Conservation (phyloP, 345 rosid genomes). For the Dipteronia sinensis region DNA sequence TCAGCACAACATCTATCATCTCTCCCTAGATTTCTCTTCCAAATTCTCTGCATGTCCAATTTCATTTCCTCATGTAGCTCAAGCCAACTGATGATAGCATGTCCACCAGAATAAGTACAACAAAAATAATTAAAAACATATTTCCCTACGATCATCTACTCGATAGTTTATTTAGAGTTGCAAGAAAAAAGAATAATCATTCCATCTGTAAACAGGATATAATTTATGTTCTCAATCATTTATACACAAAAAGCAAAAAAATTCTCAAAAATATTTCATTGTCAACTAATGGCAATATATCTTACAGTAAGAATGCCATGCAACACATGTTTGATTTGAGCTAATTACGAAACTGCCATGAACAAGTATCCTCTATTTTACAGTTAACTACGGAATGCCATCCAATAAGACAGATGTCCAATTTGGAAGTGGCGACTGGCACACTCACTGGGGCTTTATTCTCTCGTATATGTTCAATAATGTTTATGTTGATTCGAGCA, state of each 20-base stretch:
- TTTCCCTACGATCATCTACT: not conserved
- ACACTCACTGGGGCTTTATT: too few species aligned
- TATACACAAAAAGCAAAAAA: not conserved
- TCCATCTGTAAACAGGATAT: not conserved
- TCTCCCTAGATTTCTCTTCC: slow-evolving; percentile 96
- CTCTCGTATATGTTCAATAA: not conserved
- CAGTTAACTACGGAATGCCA: too few species aligned
- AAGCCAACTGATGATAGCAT: slow-evolving; percentile 58
- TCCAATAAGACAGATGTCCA: not conserved
- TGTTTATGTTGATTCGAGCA: not conserved
- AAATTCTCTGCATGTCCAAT: slow-evolving; percentile 95
- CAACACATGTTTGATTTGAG: not conserved
- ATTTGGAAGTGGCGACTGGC: not conserved
- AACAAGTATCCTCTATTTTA: not conserved
- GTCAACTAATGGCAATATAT: not conserved
- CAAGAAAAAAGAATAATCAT: not conserved
- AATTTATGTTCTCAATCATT: not conserved
- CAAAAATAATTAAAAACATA: not conserved
- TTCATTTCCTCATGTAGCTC: slow-evolving; percentile 91
- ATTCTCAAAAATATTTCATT: not conserved
- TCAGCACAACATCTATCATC: slow-evolving; percentile 94
- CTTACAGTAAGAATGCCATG: not conserved
- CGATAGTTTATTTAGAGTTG: not conserved
- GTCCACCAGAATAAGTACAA: not conserved
- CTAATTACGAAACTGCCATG: not conserved